These are phyloP conservation scores for Cutaneotrichosporon arboriforme DNA, from an alignment of 1,284 basidiomycete species.

Conservation along the genomic window DNA sequence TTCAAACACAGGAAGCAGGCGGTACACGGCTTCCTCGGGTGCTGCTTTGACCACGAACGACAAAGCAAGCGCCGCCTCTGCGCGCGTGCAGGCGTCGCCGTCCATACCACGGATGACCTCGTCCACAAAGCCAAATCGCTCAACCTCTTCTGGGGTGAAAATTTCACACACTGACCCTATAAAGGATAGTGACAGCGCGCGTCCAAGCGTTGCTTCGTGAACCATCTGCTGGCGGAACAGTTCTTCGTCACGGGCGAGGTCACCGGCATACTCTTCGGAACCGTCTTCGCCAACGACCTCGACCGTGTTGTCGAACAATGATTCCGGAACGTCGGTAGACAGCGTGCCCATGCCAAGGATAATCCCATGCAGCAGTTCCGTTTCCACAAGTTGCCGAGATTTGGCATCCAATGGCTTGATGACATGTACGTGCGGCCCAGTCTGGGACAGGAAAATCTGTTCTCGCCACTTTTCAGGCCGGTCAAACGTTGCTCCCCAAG, in stretches of 20 bases:
- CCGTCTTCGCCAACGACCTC: conserved; percentile 17
- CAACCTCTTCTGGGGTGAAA: conserved; percentile 58
- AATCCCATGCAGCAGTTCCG: conserved; percentile 74
- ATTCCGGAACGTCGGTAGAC: conserved; percentile 52
- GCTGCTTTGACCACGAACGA: conserved; percentile 82
- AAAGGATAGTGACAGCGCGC: conserved; percentile 86
- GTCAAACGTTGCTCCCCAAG: conserved; percentile 29
- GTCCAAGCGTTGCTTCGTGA: conserved; percentile 74
- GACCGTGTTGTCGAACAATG: conserved; percentile 24
- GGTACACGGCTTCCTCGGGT: conserved; percentile 62
- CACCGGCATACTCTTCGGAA: conserved; percentile 8
- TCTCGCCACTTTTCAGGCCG: conserved; percentile 23
- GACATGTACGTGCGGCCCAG: conserved; percentile 43
- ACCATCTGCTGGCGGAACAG: conserved; percentile 41
- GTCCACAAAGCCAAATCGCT: conserved; percentile 62
- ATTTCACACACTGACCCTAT: conserved; percentile 60
- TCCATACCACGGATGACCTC: conserved; percentile 74
- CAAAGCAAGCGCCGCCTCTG: conserved; percentile 84
- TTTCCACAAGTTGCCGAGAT: conserved; percentile 63
- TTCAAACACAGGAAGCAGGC: conserved; percentile 74
- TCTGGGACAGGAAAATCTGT: conserved; percentile 40
- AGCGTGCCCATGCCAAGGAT: conserved; percentile 80
- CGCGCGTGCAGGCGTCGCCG: conserved; percentile 76
- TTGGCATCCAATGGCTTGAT: conserved; percentile 53
- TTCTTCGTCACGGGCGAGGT: conserved; percentile 20